phyloP scores from a whole-genome alignment of 176 grass and related monocot genomes.

The Aegilops umbellulata region DNA sequence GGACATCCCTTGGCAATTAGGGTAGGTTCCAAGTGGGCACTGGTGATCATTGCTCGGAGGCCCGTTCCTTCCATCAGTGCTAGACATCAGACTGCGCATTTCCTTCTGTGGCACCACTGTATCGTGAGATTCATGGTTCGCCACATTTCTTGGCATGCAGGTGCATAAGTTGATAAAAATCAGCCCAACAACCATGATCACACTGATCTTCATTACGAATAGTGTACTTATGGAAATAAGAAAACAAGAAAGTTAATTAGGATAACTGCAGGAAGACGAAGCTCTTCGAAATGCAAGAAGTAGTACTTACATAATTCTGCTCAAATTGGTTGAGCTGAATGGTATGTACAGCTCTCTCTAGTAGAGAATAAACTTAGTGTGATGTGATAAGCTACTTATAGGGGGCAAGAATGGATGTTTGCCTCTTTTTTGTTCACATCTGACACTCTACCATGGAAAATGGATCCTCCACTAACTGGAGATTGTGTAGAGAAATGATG shows the following conservation, averaged over 20 bases:
- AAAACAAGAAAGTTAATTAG: neutral
- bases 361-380: neutral
- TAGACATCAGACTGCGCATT: neutral
- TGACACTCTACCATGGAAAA: neutral
- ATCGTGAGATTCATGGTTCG: neutral
- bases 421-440: neutral
- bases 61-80: slow-evolving; percentile 29
- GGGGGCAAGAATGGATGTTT: slow-evolving; percentile 5
- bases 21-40: slow-evolving; percentile 35
- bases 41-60: slow-evolving; percentile 50
- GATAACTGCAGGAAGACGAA: neutral
- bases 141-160: slow-evolving; percentile 14
- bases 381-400: slow-evolving; percentile 43
- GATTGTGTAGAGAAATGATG: slow-evolving; percentile 9
- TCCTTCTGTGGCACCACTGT: neutral
- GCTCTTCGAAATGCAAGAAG: neutral
- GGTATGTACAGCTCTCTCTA: neutral
- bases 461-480: slow-evolving; percentile 42
- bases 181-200: neutral
- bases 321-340: neutral
- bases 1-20: slow-evolving; percentile 28
- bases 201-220: neutral
- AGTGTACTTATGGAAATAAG: neutral
- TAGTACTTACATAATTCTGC: neutral
- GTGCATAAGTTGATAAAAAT: neutral